phyloP scores from a whole-genome alignment of 2,329 filamentous ascomycete genomes.

The Verticillium nubilum region DNA sequence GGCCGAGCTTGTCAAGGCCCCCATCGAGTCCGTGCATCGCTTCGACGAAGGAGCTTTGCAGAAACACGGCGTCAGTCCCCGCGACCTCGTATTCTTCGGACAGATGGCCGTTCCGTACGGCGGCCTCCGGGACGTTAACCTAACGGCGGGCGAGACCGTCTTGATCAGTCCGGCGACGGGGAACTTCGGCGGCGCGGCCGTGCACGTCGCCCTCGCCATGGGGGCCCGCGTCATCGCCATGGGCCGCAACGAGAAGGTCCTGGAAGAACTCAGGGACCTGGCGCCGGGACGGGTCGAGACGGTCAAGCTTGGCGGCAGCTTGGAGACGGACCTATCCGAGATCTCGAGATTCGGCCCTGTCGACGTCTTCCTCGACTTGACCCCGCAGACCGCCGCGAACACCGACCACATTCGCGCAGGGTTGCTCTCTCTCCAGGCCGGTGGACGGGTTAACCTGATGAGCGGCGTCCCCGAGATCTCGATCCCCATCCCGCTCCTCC shows the following conservation, averaged over 20 bases:
- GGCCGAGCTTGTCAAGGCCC: neutral
- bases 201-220: conserved; percentile 41
- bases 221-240: conserved; percentile 48
- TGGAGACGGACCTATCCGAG: neutral
- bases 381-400: neutral
- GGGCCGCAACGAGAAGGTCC: conserved; percentile 30
- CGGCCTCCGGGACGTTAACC: conserved; percentile 7
- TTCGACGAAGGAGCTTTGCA: neutral
- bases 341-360: neutral
- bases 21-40: neutral
- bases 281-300: neutral
- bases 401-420: neutral
- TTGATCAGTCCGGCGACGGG: conserved; percentile 46
- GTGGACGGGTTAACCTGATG: neutral
- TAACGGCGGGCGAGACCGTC: conserved; percentile 41
- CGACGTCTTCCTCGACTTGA: neutral
- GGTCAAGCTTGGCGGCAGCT: neutral
- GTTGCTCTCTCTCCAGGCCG: neutral
- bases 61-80: neutral
- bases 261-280: neutral
- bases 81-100: neutral
- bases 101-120: neutral
- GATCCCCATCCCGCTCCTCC: neutral
- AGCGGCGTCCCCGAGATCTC: neutral
- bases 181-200: conserved; percentile 40